Evolutionary conservation across 164 flowering plant genomes (phyloP), one percentile per base, ranked within the genome.

Genomic region (Sedum album): DNA sequence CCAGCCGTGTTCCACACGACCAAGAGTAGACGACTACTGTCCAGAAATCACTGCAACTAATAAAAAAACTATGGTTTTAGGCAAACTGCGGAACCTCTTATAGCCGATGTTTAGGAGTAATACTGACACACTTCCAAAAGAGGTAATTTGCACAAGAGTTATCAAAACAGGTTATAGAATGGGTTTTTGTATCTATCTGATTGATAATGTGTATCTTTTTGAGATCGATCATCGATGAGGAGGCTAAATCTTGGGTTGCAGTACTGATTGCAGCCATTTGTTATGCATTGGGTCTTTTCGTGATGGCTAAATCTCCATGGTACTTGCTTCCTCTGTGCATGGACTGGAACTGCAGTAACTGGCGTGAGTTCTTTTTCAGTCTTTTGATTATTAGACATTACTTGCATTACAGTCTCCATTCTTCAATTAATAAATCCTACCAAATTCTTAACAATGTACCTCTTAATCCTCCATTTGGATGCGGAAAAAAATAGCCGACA

Each of bases 241-340:
- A 89, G 69, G 69, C 74, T 68, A 86, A 89, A 78, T 91, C 95
- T 70, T 91, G 90, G 97, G 85, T 75, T 72, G 76, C 97, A 23
- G 88, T 94, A 71, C 75, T 91, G 61, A 76, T 79, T 75, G 86
- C 96, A 6, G 82, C 78, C 36, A 79, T 82, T 68, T 86, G 95
- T 17, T 91, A 88, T 78, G 84, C 93, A 2, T 75, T 94, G 83
- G 97, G 97, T 39, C 78, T 91, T 57, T 78, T 85, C 71, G 76
- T 89, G 93, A 87, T 94, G 65, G 66, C 97, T 62, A 91, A 94
- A 79, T 78, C 93, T 28, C 97, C 98, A 39, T 94, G 98, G 98
- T 94, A 89, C 80, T 79, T 94, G 55, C 97, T 94, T 82, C 98
- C 98, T 67, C 75, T 94, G 98, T 97, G 98, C 93, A 49, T 91